Conservation (phyloP, 2,329 filamentous ascomycete species). For the Phyllosticta paracitricarpa region DNA sequence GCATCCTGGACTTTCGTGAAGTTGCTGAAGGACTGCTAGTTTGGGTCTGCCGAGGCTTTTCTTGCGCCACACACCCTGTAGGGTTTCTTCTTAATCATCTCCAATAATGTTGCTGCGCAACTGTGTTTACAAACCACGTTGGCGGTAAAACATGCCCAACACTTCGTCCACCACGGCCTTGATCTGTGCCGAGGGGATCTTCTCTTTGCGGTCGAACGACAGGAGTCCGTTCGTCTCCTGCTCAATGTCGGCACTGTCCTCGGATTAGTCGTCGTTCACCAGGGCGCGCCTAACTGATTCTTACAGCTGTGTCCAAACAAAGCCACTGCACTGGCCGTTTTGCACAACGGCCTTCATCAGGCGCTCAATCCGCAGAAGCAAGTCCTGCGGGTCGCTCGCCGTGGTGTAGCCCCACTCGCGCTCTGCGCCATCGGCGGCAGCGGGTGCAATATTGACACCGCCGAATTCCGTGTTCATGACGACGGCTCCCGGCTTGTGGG, state of each 20-base stretch:
- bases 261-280: slow-evolving; percentile 28
- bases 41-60: background rate
- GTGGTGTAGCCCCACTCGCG: slow-evolving; percentile 61
- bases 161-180: slow-evolving; percentile 49
- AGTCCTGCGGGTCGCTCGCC: slow-evolving; percentile 48
- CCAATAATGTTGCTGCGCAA: background rate
- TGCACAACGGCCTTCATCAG: slow-evolving; percentile 49
- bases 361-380: slow-evolving; percentile 48
- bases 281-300: slow-evolving; percentile 16
- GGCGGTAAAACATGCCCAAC: background rate
- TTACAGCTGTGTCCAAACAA: slow-evolving; percentile 58
- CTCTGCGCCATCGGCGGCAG: slow-evolving; percentile 18
- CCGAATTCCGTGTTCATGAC: slow-evolving; percentile 60
- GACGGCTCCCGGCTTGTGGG: slow-evolving; percentile 46
- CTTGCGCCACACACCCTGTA: background rate
- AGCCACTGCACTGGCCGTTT: slow-evolving; percentile 48
- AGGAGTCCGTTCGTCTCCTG: slow-evolving; percentile 61
- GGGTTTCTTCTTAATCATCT: background rate
- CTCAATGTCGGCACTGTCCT: slow-evolving; percentile 42
- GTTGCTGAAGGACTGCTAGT: background rate
- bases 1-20: background rate
- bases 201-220: slow-evolving; percentile 50
- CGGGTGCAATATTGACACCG: slow-evolving; percentile 54
- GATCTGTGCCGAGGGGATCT: slow-evolving; percentile 48
- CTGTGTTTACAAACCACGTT: background rate